Conservation (phyloP, 257 asterid genomes). For the Solanum chiquidenum region DNA sequence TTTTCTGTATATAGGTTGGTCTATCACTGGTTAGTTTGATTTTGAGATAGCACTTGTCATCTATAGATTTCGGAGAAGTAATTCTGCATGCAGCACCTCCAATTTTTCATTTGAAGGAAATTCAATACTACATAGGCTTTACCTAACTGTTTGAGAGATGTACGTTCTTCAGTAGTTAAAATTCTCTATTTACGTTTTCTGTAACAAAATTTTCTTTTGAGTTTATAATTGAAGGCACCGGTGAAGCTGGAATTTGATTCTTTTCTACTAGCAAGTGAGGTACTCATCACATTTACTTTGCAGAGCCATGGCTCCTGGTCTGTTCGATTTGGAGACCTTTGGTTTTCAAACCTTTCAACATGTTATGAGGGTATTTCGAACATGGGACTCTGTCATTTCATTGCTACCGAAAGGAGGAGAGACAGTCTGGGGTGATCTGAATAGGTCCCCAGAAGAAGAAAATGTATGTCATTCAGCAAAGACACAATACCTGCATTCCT, state of each 20-base stretch:
- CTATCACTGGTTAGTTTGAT: no score
- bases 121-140: background rate
- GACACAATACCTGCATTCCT: constrained; percentile 9
- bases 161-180: background rate
- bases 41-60: no score
- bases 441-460: constrained; percentile 83
- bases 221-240: background rate
- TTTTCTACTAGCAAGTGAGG: background rate
- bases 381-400: constrained; percentile 78
- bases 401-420: constrained; percentile 94
- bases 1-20: background rate
- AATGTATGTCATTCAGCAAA: constrained; percentile 36
- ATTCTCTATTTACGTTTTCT: background rate
- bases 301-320: constrained; percentile 81
- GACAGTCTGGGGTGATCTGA: constrained; percentile 72
- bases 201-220: background rate
- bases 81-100: background rate
- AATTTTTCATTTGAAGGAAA: background rate
- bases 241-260: background rate
- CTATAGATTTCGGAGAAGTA: no score
- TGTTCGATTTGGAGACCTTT: constrained; percentile 55
- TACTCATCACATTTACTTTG: background rate
- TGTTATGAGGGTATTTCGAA: constrained; percentile 57
- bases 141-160: background rate
- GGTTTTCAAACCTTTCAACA: constrained; percentile 72